Evolutionary conservation across 331 rosid species (phyloP).

Genomic region (Acacia concinna): DNA sequence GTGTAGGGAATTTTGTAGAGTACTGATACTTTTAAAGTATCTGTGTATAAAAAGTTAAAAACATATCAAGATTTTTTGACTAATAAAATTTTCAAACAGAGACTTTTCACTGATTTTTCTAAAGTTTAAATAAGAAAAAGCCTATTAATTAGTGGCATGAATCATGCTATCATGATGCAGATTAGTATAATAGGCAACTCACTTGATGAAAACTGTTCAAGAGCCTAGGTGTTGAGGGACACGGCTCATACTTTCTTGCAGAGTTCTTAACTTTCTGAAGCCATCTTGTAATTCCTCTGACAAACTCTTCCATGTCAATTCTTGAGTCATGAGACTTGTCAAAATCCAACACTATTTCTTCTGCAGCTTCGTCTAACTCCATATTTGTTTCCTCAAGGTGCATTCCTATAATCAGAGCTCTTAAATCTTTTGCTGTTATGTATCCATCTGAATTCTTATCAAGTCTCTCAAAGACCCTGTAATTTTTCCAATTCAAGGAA

Average conservation of each 20-base stretch:
- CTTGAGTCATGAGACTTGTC: constrained; percentile 26
- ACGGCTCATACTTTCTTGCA: background rate
- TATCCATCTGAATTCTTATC: constrained; percentile 24
- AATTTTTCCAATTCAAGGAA: background rate
- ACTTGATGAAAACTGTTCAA: constrained; percentile 27
- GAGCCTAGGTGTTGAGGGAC: constrained; percentile 22
- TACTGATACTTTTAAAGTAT: too few relatives aligned
- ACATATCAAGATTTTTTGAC: too few relatives aligned
- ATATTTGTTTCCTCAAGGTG: constrained; percentile 25
- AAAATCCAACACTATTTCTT: constrained; percentile 26
- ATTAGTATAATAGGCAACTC: background rate
- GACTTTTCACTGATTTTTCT: too few relatives aligned
- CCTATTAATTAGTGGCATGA: background rate
- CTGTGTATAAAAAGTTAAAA: too few relatives aligned
- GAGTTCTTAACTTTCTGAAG: constrained; percentile 22
- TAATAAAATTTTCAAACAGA: too few relatives aligned
- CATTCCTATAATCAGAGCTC: constrained; percentile 28
- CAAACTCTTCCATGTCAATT: constrained; percentile 28
- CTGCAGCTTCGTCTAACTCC: constrained; percentile 13
- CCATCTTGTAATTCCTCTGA: constrained; percentile 31
- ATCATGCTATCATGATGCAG: background rate
- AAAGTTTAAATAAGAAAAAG: too few relatives aligned
- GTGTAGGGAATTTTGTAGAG: too few relatives aligned
- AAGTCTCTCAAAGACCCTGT: constrained; percentile 35
- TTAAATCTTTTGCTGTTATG: constrained; percentile 32